phyloP scores from a whole-genome alignment of 257 asterid genomes.

The Salvia rosmarinus region DNA sequence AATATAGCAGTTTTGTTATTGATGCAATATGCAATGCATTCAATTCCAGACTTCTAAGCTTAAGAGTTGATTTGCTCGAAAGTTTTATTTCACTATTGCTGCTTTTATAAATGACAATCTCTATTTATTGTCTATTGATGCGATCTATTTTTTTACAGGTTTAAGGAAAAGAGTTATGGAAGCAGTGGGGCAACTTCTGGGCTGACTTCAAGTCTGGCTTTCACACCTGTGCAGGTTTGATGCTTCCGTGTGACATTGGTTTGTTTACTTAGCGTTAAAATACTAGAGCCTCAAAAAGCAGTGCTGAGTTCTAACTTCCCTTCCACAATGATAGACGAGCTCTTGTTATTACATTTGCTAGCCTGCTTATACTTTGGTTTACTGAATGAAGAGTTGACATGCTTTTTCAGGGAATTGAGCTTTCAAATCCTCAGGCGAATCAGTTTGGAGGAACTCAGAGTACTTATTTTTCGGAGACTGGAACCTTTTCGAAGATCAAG shows the following conservation, averaged over 20 bases:
- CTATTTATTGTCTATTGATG: conserved; percentile 1
- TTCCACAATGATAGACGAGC: neutral
- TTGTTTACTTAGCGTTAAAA: neutral
- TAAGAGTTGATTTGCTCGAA: neutral
- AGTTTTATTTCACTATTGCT: neutral
- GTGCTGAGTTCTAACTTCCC: neutral
- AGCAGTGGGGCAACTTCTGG: conserved; percentile 96
- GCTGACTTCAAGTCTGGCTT: conserved; percentile 91
- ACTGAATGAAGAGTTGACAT: neutral
- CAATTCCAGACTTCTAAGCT: neutral
- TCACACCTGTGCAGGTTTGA: conserved; percentile 96
- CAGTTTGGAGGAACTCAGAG: conserved; percentile 88
- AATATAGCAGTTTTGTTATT: neutral
- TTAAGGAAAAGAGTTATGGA: conserved; percentile 75
- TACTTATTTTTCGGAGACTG: conserved; percentile 90
- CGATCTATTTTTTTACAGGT: conserved; percentile 49
- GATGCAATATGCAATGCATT: neutral
- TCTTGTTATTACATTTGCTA: neutral
- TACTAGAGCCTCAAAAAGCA: neutral
- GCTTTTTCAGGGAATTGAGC: conserved; percentile 83
- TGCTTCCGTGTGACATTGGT: conserved; percentile 10
- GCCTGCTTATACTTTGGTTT: neutral
- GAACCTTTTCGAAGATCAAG: conserved; percentile 92
- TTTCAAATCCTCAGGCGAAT: conserved; percentile 90
- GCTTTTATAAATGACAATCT: conserved; percentile 19